These are phyloP conservation scores for Irpex rosettiformis DNA, from an alignment of 1,284 basidiomycete genomes.

Conservation along the genomic window DNA sequence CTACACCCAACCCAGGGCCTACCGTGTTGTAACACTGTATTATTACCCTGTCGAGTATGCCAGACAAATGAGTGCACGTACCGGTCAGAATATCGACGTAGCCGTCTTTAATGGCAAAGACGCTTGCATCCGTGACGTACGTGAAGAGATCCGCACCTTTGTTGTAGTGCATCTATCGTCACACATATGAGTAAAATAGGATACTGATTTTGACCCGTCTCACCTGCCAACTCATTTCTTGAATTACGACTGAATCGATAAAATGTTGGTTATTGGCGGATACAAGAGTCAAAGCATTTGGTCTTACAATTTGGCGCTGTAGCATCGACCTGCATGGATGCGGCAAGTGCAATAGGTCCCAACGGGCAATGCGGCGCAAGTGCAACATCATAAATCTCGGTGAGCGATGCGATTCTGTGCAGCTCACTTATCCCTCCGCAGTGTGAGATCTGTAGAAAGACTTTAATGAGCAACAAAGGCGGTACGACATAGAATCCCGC, in stretches of 20 bases:
- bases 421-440: conserved; percentile 76
- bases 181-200: not conserved
- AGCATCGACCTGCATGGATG: conserved; percentile 58
- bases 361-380: conserved; percentile 62
- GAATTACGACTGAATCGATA: conserved; percentile 54
- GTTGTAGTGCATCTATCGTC: conserved; percentile 69
- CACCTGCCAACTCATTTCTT: conserved; percentile 68
- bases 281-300: not conserved
- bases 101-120: conserved; percentile 63
- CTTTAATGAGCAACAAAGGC: not conserved
- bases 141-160: conserved; percentile 68
- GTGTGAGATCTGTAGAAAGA: conserved; percentile 45
- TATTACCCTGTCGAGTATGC: not conserved
- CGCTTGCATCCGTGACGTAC: conserved; percentile 51
- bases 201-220: conserved; percentile 3
- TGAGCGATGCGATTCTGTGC: conserved; percentile 63
- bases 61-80: conserved; percentile 19
- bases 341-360: conserved; percentile 73
- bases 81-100: conserved; percentile 53
- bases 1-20: conserved; percentile 68
- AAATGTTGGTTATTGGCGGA: not conserved
- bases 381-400: conserved; percentile 66
- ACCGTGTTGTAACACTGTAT: not conserved
- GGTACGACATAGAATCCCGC: not conserved
- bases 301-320: conserved; percentile 51